These are phyloP conservation scores for Myxozyma sirexii DNA, from an alignment of 805 yeast species.

Conservation along the genomic window DNA sequence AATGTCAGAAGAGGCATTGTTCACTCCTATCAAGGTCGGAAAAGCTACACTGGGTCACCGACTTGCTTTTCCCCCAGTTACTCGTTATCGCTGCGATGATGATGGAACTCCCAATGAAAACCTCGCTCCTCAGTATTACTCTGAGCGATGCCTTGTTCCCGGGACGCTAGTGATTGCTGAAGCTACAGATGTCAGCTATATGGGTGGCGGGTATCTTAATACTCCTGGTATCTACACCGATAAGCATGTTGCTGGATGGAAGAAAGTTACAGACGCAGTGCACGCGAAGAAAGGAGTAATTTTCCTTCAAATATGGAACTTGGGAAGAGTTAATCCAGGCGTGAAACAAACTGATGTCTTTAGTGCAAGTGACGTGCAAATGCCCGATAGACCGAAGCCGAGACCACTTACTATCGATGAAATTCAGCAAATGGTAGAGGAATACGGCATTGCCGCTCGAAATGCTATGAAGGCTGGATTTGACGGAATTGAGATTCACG, in stretches of 20 bases:
- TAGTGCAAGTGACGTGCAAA: constrained; percentile 18
- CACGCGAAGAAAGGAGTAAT: constrained; percentile 49
- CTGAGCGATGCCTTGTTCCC: constrained; percentile 55
- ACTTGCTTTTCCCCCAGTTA: constrained; percentile 55
- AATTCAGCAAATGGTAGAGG: constrained; percentile 49
- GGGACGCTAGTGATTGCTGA: constrained; percentile 66
- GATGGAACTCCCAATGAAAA: constrained; percentile 42
- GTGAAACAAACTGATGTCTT: constrained; percentile 38
- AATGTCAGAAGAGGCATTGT: constrained; percentile 19
- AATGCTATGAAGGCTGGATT: constrained; percentile 57
- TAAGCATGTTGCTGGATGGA: constrained; percentile 86
- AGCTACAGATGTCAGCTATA: constrained; percentile 53
- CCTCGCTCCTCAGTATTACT: constrained; percentile 56
- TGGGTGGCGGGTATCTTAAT: constrained; percentile 49
- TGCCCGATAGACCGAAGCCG: constrained; percentile 24
- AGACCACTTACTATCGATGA: constrained; percentile 44
- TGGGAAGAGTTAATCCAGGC: constrained; percentile 49
- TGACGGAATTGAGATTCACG: constrained; percentile 68
- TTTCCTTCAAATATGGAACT: constrained; percentile 51
- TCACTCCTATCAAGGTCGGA: constrained; percentile 40
- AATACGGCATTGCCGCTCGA: constrained; percentile 56
- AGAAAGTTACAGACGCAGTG: constrained; percentile 49
- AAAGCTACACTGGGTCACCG: constrained; percentile 43
- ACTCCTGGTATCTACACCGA: constrained; percentile 61
- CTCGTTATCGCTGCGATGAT: constrained; percentile 48